phyloP scores from a whole-genome alignment of 2,329 filamentous ascomycete species.

The Cryphonectria naterciae region DNA sequence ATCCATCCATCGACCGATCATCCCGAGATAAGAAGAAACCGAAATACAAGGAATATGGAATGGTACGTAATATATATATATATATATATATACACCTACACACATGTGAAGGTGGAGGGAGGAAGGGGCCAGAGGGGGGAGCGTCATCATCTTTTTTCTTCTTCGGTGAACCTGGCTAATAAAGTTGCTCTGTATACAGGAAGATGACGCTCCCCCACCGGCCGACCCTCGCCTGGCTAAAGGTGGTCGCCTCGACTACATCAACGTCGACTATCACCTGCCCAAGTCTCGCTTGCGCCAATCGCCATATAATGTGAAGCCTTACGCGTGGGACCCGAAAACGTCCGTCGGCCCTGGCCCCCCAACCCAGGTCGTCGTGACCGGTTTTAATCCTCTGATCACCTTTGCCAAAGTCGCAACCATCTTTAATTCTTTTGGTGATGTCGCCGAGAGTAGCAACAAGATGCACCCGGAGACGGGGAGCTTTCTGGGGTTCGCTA shows the following conservation, averaged over 20 bases:
- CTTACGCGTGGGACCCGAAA: slow-evolving; percentile 79
- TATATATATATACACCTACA: background rate
- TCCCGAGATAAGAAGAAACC: slow-evolving; percentile 60
- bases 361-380: slow-evolving; percentile 87
- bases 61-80: slow-evolving; percentile 61
- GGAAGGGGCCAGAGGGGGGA: slow-evolving; percentile 54
- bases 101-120: slow-evolving; percentile 40
- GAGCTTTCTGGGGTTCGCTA: slow-evolving; percentile 90
- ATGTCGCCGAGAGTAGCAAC: slow-evolving; percentile 89
- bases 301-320: slow-evolving; percentile 78
- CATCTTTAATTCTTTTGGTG: slow-evolving; percentile 79
- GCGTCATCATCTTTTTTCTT: slow-evolving; percentile 65
- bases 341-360: slow-evolving; percentile 88
- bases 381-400: slow-evolving; percentile 92
- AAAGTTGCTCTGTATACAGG: slow-evolving; percentile 63
- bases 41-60: slow-evolving; percentile 65
- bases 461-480: slow-evolving; percentile 95
- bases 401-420: slow-evolving; percentile 77
- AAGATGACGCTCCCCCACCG: slow-evolving; percentile 76
- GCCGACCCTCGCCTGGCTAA: slow-evolving; percentile 80
- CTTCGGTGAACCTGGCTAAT: slow-evolving; percentile 37
- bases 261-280: slow-evolving; percentile 71
- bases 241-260: slow-evolving; percentile 67
- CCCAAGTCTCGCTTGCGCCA: slow-evolving; percentile 72
- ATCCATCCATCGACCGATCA: slow-evolving; percentile 60